Evolutionary conservation across 2,329 filamentous ascomycete genomes (phyloP).

Genomic region (Xylaria sp.): DNA sequence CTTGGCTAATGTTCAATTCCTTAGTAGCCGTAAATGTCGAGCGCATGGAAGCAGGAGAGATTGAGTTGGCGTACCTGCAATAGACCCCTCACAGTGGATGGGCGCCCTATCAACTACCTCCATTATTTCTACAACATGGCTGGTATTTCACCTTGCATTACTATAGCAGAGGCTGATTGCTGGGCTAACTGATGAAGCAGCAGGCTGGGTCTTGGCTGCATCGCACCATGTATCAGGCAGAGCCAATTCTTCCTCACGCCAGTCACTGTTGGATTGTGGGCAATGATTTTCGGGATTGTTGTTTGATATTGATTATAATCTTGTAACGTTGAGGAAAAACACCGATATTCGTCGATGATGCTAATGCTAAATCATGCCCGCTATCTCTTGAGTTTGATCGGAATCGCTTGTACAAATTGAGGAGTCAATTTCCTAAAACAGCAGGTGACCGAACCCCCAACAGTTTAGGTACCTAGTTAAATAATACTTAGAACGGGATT

Average conservation of each 20-base stretch:
- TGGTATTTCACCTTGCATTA: neutral
- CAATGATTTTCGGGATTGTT: neutral
- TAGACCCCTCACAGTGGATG: no score
- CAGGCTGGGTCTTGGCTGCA: conserved; percentile 3
- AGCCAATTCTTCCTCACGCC: neutral
- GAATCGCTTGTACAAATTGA: neutral
- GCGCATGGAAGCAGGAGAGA: neutral
- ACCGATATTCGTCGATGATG: no score
- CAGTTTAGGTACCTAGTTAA: neutral
- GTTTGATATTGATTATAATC: neutral
- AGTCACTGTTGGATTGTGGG: neutral
- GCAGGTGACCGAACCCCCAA: conserved; percentile 9
- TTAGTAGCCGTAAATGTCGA: neutral
- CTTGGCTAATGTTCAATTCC: neutral
- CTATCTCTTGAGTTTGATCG: neutral
- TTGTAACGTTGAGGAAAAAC: no score
- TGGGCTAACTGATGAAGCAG: neutral
- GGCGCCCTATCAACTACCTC: no score
- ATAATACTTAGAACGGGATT: neutral
- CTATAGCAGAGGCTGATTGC: neutral
- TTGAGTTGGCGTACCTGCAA: no score
- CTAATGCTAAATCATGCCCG: neutral
- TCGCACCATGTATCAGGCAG: conserved; percentile 1
- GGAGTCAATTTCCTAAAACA: conserved; percentile 26
- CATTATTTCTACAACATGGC: no score